A percentile compares a stretch with the other conserved stretches of the same genome.
Evolutionary conservation across 257 asterid species (phyloP).

Genomic region (Solanum chilense): DNA sequence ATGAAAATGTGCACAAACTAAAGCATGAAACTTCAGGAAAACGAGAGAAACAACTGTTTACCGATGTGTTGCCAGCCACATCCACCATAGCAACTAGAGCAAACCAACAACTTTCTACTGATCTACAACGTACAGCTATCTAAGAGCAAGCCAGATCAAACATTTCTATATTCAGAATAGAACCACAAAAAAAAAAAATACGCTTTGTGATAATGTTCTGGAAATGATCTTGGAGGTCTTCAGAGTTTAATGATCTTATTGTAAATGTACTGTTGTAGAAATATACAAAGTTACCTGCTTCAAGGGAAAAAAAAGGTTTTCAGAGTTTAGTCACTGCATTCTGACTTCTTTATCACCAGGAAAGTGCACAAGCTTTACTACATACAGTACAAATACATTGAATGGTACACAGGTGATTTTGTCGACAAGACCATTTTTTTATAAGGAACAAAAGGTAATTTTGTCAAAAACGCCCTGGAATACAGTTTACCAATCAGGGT

Average conservation of each 20-base stretch:
- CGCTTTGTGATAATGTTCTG: background rate
- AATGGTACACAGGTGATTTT: background rate
- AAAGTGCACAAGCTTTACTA: background rate
- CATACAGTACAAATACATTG: background rate
- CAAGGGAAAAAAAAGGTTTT: background rate
- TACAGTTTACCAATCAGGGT: background rate
- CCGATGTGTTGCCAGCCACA: background rate
- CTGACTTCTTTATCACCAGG: background rate
- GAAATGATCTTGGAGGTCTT: background rate
- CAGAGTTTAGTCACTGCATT: background rate
- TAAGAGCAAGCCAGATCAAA: background rate
- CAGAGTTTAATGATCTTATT: background rate
- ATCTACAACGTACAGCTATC: background rate
- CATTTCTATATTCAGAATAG: background rate
- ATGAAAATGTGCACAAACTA: background rate
- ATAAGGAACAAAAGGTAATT: background rate
- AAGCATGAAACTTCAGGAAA: background rate
- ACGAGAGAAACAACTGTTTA: background rate
- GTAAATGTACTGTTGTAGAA: background rate
- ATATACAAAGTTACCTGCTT: background rate
- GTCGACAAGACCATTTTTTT: background rate
- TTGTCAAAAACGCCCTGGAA: background rate
- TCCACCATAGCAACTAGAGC: background rate
- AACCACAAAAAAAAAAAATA: background rate
- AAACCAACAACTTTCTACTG: background rate